These are phyloP conservation scores for Pelargonium cotyledonis DNA, from an alignment of 441 rosid species.

Conservation along the genomic window DNA sequence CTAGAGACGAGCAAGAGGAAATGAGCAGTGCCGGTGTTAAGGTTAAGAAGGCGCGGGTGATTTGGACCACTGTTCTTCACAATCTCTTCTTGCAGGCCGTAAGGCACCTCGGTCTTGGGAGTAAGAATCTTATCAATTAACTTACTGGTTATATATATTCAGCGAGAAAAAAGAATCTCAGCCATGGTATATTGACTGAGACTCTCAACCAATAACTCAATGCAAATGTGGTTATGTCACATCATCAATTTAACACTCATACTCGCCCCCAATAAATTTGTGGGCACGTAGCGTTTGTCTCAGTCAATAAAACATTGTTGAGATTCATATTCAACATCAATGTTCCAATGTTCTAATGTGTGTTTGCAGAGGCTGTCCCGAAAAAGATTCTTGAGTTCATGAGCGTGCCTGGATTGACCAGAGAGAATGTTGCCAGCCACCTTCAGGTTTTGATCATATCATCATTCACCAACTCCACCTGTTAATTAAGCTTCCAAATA, in stretches of 20 bases:
- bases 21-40: slow-evolving; percentile 11
- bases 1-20: slow-evolving; percentile 17
- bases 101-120: slow-evolving; percentile 48
- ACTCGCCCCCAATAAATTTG: too few relatives aligned
- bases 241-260: too few relatives aligned
- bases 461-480: not conserved
- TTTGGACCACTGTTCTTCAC: slow-evolving; percentile 64
- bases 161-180: too few relatives aligned
- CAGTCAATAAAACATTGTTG: not conserved
- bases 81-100: slow-evolving; percentile 61
- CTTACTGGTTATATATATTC: not conserved
- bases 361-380: slow-evolving; percentile 66
- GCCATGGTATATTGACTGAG: too few relatives aligned
- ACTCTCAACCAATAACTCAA: too few relatives aligned
- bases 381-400: slow-evolving; percentile 69
- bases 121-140: slow-evolving; percentile 35
- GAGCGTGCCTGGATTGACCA: slow-evolving; percentile 58
- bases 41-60: slow-evolving; percentile 48
- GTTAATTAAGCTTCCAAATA: not conserved
- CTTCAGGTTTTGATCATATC: slow-evolving; percentile 50
- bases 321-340: slow-evolving; percentile 10
- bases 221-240: too few relatives aligned
- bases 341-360: not conserved
- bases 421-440: slow-evolving; percentile 89
- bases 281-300: too few relatives aligned